Evolutionary conservation across 805 yeast genomes (phyloP).

Genomic region (Candida sithepensis): DNA sequence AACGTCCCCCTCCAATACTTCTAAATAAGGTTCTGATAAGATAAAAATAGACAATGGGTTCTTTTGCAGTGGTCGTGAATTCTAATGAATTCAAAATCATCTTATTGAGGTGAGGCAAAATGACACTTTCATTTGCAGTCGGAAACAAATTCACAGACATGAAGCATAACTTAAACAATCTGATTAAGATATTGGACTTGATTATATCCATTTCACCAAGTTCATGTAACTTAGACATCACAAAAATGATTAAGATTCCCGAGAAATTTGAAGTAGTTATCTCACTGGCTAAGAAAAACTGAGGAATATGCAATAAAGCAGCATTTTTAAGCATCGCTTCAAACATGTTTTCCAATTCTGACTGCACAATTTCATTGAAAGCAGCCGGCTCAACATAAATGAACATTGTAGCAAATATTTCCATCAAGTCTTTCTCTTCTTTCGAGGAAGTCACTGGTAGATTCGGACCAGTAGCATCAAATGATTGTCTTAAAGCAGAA

Average conservation of each 20-base stretch:
- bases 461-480: conserved; percentile 75
- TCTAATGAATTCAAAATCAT: conserved; percentile 77
- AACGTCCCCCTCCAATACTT: conserved; percentile 95
- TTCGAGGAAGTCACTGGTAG: conserved; percentile 83
- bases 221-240: conserved; percentile 67
- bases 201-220: conserved; percentile 78
- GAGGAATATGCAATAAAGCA: conserved; percentile 86
- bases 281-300: conserved; percentile 90
- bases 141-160: conserved; percentile 96
- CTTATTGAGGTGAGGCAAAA: conserved; percentile 82
- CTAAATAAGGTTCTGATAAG: conserved; percentile 85
- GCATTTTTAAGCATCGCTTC: conserved; percentile 78
- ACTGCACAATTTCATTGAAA: conserved; percentile 84
- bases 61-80: conserved; percentile 78
- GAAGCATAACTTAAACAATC: conserved; percentile 88
- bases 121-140: conserved; percentile 76
- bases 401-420: conserved; percentile 87
- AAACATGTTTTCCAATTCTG: conserved; percentile 75
- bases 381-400: conserved; percentile 94
- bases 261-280: conserved; percentile 91
- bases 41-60: conserved; percentile 87
- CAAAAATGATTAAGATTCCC: conserved; percentile 73
- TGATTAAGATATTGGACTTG: conserved; percentile 73
- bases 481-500: conserved; percentile 34
- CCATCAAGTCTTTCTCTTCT: conserved; percentile 95